Evolutionary conservation across 345 rosid species (phyloP).

Genomic region (Mallotus nudiflorus): DNA sequence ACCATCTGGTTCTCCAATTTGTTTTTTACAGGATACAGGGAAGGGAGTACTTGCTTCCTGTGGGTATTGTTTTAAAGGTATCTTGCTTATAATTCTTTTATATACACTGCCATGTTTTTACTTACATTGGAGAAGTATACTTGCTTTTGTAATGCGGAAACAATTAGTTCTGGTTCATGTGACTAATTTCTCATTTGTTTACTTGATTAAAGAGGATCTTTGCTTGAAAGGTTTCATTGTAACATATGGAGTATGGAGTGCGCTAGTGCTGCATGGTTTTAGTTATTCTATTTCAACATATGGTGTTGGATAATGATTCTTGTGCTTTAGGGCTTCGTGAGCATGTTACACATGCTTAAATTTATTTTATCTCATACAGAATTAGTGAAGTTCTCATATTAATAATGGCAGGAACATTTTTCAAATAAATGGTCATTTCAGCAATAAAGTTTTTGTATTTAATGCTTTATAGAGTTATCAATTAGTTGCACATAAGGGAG

Average conservation of each 20-base stretch:
- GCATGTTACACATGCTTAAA: too few relatives aligned
- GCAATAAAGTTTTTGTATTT: not conserved
- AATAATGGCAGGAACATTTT: too few relatives aligned
- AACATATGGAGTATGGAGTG: not conserved
- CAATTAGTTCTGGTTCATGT: not conserved
- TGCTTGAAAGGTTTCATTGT: not conserved
- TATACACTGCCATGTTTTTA: not conserved
- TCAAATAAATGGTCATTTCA: too few relatives aligned
- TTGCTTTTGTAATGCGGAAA: not conserved
- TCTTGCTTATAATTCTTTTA: slow-evolving; percentile 14
- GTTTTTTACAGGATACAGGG: slow-evolving; percentile 70
- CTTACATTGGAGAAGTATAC: not conserved
- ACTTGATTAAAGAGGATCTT: not conserved
- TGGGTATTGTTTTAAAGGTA: slow-evolving; percentile 87
- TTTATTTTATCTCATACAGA: too few relatives aligned
- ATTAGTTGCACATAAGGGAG: not conserved
- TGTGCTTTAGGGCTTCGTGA: not conserved
- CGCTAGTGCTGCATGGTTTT: not conserved
- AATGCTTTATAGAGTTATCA: not conserved
- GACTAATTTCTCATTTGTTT: not conserved
- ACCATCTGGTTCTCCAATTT: not conserved
- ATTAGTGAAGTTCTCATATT: too few relatives aligned
- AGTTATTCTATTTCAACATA: not conserved
- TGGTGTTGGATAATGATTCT: not conserved
- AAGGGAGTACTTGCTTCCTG: slow-evolving; percentile 88